Evolutionary conservation across 345 rosid genomes (phyloP), one percentile per base, ranked within the genome.

Genomic region (Dovyalis caffra): DNA sequence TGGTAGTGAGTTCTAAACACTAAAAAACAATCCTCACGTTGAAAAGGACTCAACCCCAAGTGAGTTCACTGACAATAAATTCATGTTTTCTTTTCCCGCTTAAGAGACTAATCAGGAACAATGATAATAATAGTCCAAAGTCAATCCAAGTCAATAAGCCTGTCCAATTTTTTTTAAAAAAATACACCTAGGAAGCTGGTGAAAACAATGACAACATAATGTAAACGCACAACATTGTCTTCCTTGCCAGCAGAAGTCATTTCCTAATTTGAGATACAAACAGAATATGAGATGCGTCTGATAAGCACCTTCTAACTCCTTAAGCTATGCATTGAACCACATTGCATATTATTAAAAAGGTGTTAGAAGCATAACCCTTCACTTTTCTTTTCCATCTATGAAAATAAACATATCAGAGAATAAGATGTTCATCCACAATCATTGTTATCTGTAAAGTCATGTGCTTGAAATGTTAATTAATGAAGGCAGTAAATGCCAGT

Each of bases 341-440:
- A 70, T 64, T 45, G 37, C 25, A 31, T 57, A 29, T 14, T 2
- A 66, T 34, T 47, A n/a, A 37, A 9, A 43, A 26, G 70, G 33
- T 74, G 2, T 58, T 72, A 33, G 32, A 53, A 64, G 33, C 51
- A 73, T 6, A 65, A 64, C 25, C 45, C 65, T 26, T 75, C 37
- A 51, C 32, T 61, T 61, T 61, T 61, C 38, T 26, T 34, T 33
- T 64, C 33, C 6, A 6, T 60, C 16, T n/a, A 21, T 25, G 62
- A 57, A 15, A 57, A 57, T 6, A 57, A 57, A 57, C 62, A 57
- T 23, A n/a, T 23, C 25, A 57, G 62, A 20, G 11, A 18, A n/a
- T 7, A 43, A 62, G 26, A 20, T 66, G 16, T 58, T n/a, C n/a
- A n/a, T 38, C 57, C 18, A 40, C 15, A 33, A 20, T 35, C 34